These are phyloP conservation scores for Alloascoidea africana DNA, from an alignment of 805 yeast genomes.

Conservation along the genomic window DNA sequence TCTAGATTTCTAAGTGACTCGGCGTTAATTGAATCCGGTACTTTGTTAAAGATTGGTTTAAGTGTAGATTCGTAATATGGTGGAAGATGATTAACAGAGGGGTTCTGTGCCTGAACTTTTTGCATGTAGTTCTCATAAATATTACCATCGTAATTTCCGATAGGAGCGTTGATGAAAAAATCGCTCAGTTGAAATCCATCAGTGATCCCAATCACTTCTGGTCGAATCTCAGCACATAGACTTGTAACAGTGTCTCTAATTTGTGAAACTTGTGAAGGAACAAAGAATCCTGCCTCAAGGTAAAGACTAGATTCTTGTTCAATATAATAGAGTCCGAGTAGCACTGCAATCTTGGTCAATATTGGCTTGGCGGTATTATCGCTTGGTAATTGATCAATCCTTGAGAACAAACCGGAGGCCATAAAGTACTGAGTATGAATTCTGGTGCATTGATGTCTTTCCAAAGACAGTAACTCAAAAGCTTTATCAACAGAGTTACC, in stretches of 20 bases:
- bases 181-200: conserved; percentile 78
- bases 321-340: conserved; percentile 51
- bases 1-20: no score
- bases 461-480: conserved; percentile 23
- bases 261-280: conserved; percentile 29
- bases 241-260: conserved; percentile 27
- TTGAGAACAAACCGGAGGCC: conserved; percentile 20
- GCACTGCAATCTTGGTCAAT: conserved; percentile 37
- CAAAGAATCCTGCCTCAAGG: conserved; percentile 43
- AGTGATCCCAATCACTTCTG: conserved; percentile 61
- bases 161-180: conserved; percentile 64
- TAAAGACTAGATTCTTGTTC: conserved; percentile 62
- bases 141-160: conserved; percentile 73
- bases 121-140: conserved; percentile 65
- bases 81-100: conserved; percentile 31
- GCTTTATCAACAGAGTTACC: conserved; percentile 15
- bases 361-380: conserved; percentile 28
- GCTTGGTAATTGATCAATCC: conserved; percentile 15
- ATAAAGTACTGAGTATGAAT: conserved; percentile 22
- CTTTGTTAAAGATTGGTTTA: conserved; percentile 19
- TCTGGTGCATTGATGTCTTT: conserved; percentile 23
- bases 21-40: no score
- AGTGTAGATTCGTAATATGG: conserved; percentile 31
- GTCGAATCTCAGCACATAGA: conserved; percentile 37
- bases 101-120: conserved; percentile 38